These are phyloP conservation scores for Argentina anserina DNA, from an alignment of 306 rosid species.

Conservation along the genomic window DNA sequence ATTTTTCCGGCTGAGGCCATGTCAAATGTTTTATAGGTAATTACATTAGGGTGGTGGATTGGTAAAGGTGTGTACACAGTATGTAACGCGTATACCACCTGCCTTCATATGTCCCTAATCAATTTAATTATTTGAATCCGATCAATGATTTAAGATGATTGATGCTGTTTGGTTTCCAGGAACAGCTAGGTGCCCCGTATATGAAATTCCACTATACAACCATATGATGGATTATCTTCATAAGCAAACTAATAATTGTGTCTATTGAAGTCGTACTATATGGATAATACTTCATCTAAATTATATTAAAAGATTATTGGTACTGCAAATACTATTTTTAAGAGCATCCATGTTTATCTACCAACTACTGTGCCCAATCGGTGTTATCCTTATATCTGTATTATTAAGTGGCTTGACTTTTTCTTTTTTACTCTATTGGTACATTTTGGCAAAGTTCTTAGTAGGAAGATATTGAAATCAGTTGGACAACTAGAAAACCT, in stretches of 20 bases:
- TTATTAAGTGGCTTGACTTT: not conserved
- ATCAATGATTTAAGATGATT: constrained; percentile 13
- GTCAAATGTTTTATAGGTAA: not conserved
- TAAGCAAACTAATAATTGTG: not conserved
- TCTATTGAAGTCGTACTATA: not conserved
- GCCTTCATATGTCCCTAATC: not conserved
- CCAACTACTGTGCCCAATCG: not conserved
- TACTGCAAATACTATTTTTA: not conserved
- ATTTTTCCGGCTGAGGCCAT: not conserved
- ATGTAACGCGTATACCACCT: not conserved
- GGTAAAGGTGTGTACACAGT: not conserved
- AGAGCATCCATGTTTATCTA: not conserved
- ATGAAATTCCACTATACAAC: not conserved
- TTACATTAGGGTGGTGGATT: not conserved
- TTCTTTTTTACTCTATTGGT: not conserved
- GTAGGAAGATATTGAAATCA: not conserved
- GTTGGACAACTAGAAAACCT: not conserved
- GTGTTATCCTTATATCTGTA: not conserved
- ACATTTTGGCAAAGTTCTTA: not conserved
- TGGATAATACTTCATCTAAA: not conserved
- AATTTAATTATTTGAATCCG: constrained; percentile 9
- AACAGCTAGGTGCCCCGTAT: constrained; percentile 18
- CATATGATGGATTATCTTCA: not conserved
- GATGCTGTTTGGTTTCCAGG: constrained; percentile 13
- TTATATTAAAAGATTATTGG: not conserved